Percentiles rank a stretch among this genome's conserved stretches.
Evolutionary conservation across 2,329 filamentous ascomycete genomes (phyloP).

Genomic region (Biscogniauxia mediterranea): DNA sequence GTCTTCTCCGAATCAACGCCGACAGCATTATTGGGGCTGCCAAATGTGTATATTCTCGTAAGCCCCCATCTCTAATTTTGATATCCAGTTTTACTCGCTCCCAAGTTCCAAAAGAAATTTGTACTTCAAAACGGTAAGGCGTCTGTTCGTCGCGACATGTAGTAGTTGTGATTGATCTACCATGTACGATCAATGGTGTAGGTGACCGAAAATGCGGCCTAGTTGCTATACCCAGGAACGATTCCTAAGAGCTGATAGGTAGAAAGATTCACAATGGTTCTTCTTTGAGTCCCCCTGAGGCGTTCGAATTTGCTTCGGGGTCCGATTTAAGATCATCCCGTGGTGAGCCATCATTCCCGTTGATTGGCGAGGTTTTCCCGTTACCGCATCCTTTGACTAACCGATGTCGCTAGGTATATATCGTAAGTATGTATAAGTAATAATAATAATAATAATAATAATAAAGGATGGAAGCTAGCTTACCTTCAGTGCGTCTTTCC

Average conservation of each 20-base stretch:
- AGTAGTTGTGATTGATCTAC: neutral
- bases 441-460: neutral
- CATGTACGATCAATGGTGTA: neutral
- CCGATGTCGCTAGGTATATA: neutral
- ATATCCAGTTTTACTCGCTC: neutral
- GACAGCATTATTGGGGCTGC: neutral
- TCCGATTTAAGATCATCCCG: neutral
- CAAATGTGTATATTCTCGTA: neutral
- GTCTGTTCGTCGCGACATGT: neutral
- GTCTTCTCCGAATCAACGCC: neutral
- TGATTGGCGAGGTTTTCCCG: neutral
- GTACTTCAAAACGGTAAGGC: neutral
- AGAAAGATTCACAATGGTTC: neutral
- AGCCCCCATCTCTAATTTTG: neutral
- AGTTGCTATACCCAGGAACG: neutral
- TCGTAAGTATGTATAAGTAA: neutral
- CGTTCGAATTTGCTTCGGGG: neutral
- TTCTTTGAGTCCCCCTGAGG: neutral
- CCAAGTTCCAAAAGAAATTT: neutral
- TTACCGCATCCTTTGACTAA: neutral
- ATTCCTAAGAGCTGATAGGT: neutral
- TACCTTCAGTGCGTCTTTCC: conserved; percentile 97
- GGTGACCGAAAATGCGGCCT: neutral
- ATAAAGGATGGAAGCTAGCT: conserved; percentile 27
- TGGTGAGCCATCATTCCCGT: neutral